These are phyloP conservation scores for Wilcoxina mikolae DNA, from an alignment of 495 filamentous ascomycete species.

Conservation along the genomic window DNA sequence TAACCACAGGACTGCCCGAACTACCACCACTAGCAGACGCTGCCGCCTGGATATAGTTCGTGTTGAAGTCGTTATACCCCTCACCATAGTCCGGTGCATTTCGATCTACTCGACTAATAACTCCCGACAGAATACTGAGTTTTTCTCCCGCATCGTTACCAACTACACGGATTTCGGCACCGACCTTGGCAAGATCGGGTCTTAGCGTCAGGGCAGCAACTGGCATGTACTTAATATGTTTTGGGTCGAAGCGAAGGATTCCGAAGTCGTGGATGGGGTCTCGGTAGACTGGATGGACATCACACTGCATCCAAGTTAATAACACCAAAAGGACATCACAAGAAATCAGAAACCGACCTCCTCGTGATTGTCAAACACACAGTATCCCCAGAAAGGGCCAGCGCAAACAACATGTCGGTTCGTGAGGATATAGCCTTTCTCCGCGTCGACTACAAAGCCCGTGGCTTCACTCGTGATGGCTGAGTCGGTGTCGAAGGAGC, in stretches of 20 bases:
- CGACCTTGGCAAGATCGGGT: slow-evolving; percentile 74
- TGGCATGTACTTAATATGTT: slow-evolving; percentile 90
- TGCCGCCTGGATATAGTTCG: slow-evolving; percentile 97
- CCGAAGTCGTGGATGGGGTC: slow-evolving; percentile 98
- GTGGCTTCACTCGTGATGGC: slow-evolving; percentile 91
- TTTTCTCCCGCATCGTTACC: slow-evolving; percentile 99
- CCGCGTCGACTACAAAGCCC: slow-evolving; percentile 93
- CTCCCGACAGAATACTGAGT: slow-evolving; percentile 91
- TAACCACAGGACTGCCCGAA: slow-evolving; percentile 93
- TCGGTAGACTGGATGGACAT: slow-evolving; percentile 94
- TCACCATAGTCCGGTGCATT: slow-evolving; percentile 98
- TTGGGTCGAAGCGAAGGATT: slow-evolving; percentile 87
- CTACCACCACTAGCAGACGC: slow-evolving; percentile 91
- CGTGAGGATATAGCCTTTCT: slow-evolving; percentile 78
- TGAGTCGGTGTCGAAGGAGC: slow-evolving; percentile 90
- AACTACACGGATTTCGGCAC: slow-evolving; percentile 86
- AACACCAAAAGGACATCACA: too few species aligned
- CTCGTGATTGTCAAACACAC: slow-evolving; percentile 96
- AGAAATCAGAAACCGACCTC: slow-evolving; percentile 38
- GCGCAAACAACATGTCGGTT: slow-evolving; percentile 92
- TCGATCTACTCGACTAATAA: slow-evolving; percentile 87
- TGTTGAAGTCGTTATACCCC: slow-evolving; percentile 98
- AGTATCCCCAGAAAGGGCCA: slow-evolving; percentile 94
- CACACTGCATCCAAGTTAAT: slow-evolving; percentile 48
- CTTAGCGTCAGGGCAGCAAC: slow-evolving; percentile 63